Evolutionary conservation across 106 monocot genomes (phyloP).

Genomic region (Phalaenopsis aphrodite): DNA sequence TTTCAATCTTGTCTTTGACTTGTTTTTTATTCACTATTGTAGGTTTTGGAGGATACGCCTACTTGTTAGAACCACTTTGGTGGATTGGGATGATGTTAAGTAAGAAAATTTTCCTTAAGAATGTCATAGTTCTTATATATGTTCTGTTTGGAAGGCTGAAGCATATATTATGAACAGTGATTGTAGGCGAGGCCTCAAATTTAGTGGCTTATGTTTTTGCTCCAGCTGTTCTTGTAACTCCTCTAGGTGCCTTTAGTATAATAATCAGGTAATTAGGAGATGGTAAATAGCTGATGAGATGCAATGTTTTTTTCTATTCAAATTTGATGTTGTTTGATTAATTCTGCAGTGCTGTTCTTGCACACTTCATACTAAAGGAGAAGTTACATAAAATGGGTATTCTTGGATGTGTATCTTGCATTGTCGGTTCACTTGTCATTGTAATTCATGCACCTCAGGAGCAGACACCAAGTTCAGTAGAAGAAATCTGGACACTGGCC

Average conservation of each 20-base stretch:
- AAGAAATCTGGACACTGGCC: slow-evolving; percentile 80
- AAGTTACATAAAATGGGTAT: slow-evolving; percentile 54
- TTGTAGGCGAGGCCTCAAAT: slow-evolving; percentile 66
- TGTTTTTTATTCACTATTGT: neutral
- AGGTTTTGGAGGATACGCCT: slow-evolving; percentile 72
- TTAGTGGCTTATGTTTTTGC: slow-evolving; percentile 82
- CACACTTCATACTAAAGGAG: slow-evolving; percentile 74
- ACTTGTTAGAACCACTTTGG: slow-evolving; percentile 71
- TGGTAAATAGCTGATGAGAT: slow-evolving; percentile 19
- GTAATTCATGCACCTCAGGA: slow-evolving; percentile 84
- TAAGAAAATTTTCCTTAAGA: slow-evolving; percentile 16
- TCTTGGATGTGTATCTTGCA: slow-evolving; percentile 63
- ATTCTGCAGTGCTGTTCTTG: slow-evolving; percentile 55
- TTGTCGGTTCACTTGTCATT: slow-evolving; percentile 71
- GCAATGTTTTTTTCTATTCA: neutral
- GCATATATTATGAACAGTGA: slow-evolving; percentile 31
- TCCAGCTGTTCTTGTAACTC: slow-evolving; percentile 77
- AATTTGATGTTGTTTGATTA: neutral
- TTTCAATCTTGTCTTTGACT: neutral
- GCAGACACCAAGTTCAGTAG: slow-evolving; percentile 40
- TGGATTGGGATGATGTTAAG: slow-evolving; percentile 77
- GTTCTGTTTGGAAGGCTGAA: neutral
- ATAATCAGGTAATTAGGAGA: slow-evolving; percentile 51
- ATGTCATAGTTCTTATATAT: neutral
- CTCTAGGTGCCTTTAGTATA: slow-evolving; percentile 80